phyloP scores from a whole-genome alignment of 1,139 yeast genomes.

The Cylindricascospora bacillispora region DNA sequence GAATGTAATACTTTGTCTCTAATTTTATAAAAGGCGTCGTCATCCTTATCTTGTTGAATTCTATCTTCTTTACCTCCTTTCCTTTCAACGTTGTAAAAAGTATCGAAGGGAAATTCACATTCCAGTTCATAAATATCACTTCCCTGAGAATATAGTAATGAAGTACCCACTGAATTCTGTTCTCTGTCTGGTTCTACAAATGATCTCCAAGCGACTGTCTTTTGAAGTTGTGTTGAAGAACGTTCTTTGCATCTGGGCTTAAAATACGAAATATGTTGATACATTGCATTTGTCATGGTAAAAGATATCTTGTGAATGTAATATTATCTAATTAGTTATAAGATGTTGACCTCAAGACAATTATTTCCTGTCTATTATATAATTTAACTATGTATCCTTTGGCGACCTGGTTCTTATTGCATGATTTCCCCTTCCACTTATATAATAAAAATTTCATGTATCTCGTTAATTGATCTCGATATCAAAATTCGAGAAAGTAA shows the following conservation, averaged over 20 bases:
- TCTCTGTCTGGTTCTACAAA: slow-evolving; percentile 2
- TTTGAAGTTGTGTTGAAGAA: slow-evolving; percentile 2
- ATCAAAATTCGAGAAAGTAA: no score
- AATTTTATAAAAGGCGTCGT: slow-evolving; percentile 12
- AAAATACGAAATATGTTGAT: slow-evolving; percentile 3
- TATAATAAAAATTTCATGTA: no score
- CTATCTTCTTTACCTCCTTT: slow-evolving; percentile 2
- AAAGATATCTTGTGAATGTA: no score
- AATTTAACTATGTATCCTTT: no score
- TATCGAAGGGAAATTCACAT: slow-evolving; percentile 19
- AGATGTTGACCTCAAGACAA: no score
- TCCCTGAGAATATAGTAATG: slow-evolving; percentile 19
- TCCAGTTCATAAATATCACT: slow-evolving; percentile 22
- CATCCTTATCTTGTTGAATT: slow-evolving; percentile 3
- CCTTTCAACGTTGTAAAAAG: slow-evolving; percentile 8
- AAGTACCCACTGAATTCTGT: not conserved
- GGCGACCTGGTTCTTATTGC: no score
- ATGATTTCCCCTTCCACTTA: no score
- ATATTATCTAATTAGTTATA: no score
- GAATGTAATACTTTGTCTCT: slow-evolving; percentile 12
- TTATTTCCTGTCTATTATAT: no score
- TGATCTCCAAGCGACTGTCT: slow-evolving; percentile 2
- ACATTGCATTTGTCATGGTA: no score
- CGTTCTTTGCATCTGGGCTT: slow-evolving; percentile 1
- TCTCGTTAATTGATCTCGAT: no score